Evolutionary conservation across 139 green algal genomes (phyloP), one percentile per base, ranked within the genome.

Genomic region (Closterium sp.): DNA sequence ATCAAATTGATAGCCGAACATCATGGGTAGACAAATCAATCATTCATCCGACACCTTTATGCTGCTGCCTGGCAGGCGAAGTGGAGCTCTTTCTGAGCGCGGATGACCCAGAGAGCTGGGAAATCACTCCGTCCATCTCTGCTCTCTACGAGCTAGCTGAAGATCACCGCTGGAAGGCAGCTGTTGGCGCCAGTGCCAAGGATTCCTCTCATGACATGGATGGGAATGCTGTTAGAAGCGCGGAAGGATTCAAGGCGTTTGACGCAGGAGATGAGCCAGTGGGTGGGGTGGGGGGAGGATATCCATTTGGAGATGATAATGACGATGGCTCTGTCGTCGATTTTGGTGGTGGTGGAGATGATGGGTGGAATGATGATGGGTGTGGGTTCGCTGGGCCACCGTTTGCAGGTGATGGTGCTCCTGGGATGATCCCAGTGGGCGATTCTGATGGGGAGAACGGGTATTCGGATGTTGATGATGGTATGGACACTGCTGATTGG

Each of bases 381-480:
- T 79, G 62, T 79, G 62, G 62, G 62, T 79, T 79, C 62, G 62
- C 17, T 79, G 62, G 62, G 7, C 38, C 38, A 9, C 38, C 38
- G 38, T 50, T 50, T 50, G 38, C 38, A 27, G 62, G 62, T 79
- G 62, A 0, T 79, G 62, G 62, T 79, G 17, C 62, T 79, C 62
- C 62, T 22, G 62, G 19, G 62, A 79, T 79, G 62, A 24, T 79
- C 17, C 62, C 62, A 79, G 62, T 13, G 24, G 62, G 62, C 13
- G 62, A 92, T 92, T 85, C 30, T 30, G 89, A 92, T 86, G 34
- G 32, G 30, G 89, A 29, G 85, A 86, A 85, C 34, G 34, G 11
- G 13, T 31, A 29, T 90, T 90, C 27, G n/a, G 42, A 11, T 85
- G 28, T 32, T 45, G 34, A 90, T 32, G 32, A 86, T 31, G 70